Evolutionary conservation across 768 basidiomycete species (phyloP), one percentile per base, ranked within the genome.

Genomic region (Filobasidium wieringae): DNA sequence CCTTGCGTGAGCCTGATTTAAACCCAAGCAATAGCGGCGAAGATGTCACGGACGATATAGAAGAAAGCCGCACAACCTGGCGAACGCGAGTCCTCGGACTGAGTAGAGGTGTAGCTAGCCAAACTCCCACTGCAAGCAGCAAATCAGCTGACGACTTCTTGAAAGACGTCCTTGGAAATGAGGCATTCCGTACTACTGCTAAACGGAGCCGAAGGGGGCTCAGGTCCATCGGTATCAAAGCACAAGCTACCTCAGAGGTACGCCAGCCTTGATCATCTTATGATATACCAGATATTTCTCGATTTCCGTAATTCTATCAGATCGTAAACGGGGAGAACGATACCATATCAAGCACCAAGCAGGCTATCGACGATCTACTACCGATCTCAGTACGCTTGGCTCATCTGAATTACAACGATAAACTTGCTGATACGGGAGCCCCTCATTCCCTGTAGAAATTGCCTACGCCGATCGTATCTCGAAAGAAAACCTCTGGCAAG

Each of bases 51-150:
- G 55, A n/a, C 8, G 65, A 53, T 1, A 57, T 7, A n/a, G 45
- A 49, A 2, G 66, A 79, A 4, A 65, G 75, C 30, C 76, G 59
- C 14, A 63, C 26, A 55, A 60, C 24, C 11, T 76, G 69, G 76
- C 75, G 82, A 67, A 84, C 80, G 8, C 74, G 89, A 53, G 83
- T 89, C 19, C 92, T 92, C 34, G 91, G 92, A 0, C 80, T 95
- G 64, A 79, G 77, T 32, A 80, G 90, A 61, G 91, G 92, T 1
- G 72, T 95, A 83, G 59, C 77, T 93, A 33, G n/a, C n/a, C n/a
- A n/a, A n/a, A n/a, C n/a, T n/a, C n/a, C n/a, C n/a, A n/a, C n/a
- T n/a, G n/a, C n/a, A n/a, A n/a, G n/a, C n/a, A n/a, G n/a, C n/a
- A n/a, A n/a, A n/a, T n/a, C n/a, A 56, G 68, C 68, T 4, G 74